These are phyloP conservation scores for Scedosporium apiospermum DNA, from an alignment of 2,329 filamentous ascomycete species.

Conservation along the genomic window DNA sequence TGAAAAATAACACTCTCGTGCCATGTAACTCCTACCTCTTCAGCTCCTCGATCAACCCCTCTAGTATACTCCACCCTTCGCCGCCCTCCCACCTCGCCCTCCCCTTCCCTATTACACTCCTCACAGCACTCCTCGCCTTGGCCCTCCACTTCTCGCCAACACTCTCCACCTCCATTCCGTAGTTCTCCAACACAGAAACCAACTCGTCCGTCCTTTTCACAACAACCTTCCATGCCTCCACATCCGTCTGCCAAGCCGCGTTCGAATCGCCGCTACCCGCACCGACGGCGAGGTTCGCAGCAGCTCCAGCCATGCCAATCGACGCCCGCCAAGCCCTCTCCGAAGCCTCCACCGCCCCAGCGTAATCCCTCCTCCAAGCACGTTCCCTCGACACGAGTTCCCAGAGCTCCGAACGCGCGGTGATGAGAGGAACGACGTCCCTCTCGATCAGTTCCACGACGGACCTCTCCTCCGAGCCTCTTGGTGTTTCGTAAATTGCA, in stretches of 20 bases:
- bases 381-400: constrained; percentile 61
- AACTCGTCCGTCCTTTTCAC: constrained; percentile 73
- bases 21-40: constrained; percentile 17
- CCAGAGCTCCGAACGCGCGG: constrained; percentile 69
- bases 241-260: constrained; percentile 38
- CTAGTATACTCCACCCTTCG: constrained; percentile 54
- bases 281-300: not conserved
- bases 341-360: constrained; percentile 67
- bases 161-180: constrained; percentile 53
- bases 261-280: not conserved
- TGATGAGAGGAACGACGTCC: constrained; percentile 73
- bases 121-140: constrained; percentile 76
- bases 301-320: constrained; percentile 1
- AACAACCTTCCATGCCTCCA: constrained; percentile 59
- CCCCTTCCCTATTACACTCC: constrained; percentile 73
- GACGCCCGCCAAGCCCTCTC: constrained; percentile 85
- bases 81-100: constrained; percentile 77
- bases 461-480: constrained; percentile 52
- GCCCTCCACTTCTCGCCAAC: constrained; percentile 79
- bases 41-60: constrained; percentile 45
- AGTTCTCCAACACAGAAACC: constrained; percentile 74
- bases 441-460: constrained; percentile 67
- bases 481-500: constrained; percentile 27
- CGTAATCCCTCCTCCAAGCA: constrained; percentile 61
- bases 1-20: not conserved